Percentiles rank a stretch among this genome's conserved stretches.
Evolutionary conservation across 208 protist genomes (phyloP).

Genomic region (Leishmania mexicana): DNA sequence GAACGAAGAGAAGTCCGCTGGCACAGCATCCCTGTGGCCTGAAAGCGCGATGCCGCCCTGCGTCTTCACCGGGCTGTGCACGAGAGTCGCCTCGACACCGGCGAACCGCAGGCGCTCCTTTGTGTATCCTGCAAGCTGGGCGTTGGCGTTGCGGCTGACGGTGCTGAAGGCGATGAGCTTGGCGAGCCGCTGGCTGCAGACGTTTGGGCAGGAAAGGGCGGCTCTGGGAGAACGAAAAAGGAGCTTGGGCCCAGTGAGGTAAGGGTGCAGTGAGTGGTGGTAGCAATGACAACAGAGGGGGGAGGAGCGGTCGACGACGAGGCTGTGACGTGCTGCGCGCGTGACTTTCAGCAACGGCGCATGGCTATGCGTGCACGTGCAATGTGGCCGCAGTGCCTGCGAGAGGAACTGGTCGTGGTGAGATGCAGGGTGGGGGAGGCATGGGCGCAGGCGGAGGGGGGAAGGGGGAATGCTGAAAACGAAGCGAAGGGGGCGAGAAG

Average conservation of each 20-base stretch:
- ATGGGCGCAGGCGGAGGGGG: too few species aligned
- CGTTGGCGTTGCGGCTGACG: conserved; percentile 50
- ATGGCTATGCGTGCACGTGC: too few species aligned
- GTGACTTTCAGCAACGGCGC: too few species aligned
- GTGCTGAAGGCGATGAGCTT: conserved; percentile 66
- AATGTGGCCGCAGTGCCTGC: too few species aligned
- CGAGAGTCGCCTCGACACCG: conserved; percentile 35
- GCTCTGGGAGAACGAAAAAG: not conserved
- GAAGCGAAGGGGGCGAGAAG: not conserved
- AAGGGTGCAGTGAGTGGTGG: not conserved
- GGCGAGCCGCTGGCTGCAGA: conserved; percentile 27
- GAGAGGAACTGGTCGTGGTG: too few species aligned
- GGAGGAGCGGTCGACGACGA: not conserved
- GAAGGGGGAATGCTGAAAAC: too few species aligned
- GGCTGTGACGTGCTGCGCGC: not conserved
- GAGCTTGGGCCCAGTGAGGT: not conserved
- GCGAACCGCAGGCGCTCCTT: conserved; percentile 28
- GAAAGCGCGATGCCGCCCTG: conserved; percentile 63
- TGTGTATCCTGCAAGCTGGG: conserved; percentile 45
- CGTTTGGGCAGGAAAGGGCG: not conserved
- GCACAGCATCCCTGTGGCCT: conserved; percentile 63
- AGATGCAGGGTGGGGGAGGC: too few species aligned
- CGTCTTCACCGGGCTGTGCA: conserved; percentile 37
- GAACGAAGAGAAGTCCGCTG: conserved; percentile 3
- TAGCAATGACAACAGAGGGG: not conserved